Evolutionary conservation across 176 grass and related monocot genomes (phyloP).

Genomic region (Oryza officinalis): DNA sequence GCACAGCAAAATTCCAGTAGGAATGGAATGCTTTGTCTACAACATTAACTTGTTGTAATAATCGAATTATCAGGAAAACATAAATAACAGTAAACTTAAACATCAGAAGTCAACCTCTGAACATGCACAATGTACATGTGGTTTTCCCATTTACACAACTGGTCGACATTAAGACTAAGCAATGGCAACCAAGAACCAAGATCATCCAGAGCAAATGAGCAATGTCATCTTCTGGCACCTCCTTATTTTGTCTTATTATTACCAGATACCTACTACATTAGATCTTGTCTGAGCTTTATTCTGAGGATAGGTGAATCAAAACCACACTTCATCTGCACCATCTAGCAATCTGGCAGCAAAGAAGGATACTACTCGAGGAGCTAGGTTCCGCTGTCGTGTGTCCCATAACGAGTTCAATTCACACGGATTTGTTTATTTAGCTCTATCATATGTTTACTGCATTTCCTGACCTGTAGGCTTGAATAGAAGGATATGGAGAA

Average conservation of each 20-base stretch:
- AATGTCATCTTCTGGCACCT: background rate
- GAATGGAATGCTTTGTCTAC: background rate
- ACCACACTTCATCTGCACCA: background rate
- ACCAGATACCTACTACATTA: background rate
- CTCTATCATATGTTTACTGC: background rate
- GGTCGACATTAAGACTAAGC: background rate
- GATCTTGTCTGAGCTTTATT: slow-evolving; percentile 20
- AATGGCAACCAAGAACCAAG: slow-evolving; percentile 1
- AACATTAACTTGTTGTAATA: background rate
- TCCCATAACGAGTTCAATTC: background rate
- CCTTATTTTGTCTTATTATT: slow-evolving; percentile 33
- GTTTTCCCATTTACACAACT: background rate
- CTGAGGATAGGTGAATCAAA: background rate
- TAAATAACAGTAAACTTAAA: background rate
- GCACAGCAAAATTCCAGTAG: background rate
- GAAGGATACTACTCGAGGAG: background rate
- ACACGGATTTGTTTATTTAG: background rate
- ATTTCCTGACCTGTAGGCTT: background rate
- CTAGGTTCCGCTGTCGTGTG: background rate
- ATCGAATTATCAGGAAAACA: background rate
- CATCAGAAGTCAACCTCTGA: background rate
- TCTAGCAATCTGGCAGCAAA: slow-evolving; percentile 5
- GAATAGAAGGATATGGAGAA: background rate
- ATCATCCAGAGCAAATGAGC: background rate
- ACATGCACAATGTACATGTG: background rate